Conservation (phyloP, 1,139 yeast species). For the Geotrichum citri-aurantii region DNA sequence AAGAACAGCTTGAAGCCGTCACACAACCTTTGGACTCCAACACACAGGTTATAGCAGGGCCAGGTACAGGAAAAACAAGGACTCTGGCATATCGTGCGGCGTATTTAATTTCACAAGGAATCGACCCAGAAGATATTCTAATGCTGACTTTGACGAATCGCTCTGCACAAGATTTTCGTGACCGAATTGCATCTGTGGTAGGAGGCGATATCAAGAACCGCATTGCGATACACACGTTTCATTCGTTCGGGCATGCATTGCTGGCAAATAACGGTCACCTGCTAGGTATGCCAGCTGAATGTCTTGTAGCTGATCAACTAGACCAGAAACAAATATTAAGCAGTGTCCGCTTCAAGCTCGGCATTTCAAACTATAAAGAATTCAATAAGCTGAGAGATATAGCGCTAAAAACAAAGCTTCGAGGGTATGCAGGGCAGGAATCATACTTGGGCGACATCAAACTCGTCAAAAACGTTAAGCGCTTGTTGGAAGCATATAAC, state of each 20-base stretch:
- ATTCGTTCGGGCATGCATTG: conserved; percentile 62
- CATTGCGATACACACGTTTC: conserved; percentile 78
- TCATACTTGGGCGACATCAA: not conserved
- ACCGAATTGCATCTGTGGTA: conserved; percentile 41
- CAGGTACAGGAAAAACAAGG: conserved; percentile 85
- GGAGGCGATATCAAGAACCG: conserved; percentile 31
- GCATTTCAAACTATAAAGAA: not conserved
- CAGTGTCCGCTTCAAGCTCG: conserved; percentile 6
- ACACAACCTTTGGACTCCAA: conserved; percentile 47
- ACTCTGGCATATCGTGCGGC: conserved; percentile 78
- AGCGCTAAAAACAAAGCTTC: conserved; percentile 3
- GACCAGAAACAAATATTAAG: conserved; percentile 50
- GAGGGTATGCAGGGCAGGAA: not conserved
- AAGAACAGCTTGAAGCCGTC: conserved; percentile 57
- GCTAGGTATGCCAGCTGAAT: conserved; percentile 41
- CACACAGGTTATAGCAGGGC: conserved; percentile 83
- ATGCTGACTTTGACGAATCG: conserved; percentile 89
- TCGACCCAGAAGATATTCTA: conserved; percentile 55
- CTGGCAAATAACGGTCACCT: conserved; percentile 51
- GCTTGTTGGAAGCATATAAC: conserved; percentile 1
- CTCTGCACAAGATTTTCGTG: conserved; percentile 79
- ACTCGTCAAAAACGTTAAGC: not conserved
- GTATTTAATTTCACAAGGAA: conserved; percentile 48
- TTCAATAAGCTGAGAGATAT: conserved; percentile 2
- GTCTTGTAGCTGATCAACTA: conserved; percentile 62